These are phyloP conservation scores for Amaranthus palmeri DNA, from an alignment of 148 eudicot species.

Conservation along the genomic window DNA sequence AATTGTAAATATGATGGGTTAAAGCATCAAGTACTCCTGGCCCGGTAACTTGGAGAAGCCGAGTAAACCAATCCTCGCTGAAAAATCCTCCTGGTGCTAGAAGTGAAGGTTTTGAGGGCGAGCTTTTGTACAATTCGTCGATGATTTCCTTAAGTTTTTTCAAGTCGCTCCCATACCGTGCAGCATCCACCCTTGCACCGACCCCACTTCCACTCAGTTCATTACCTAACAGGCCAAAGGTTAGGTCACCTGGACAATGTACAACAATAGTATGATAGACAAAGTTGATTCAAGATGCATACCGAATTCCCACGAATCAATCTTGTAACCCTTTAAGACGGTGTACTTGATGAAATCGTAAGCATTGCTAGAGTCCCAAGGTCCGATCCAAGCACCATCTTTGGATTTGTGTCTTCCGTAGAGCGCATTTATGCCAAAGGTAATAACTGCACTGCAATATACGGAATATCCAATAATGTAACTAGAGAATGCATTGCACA, in stretches of 20 bases:
- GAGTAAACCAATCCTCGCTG: conserved; percentile 60
- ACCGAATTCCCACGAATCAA: conserved; percentile 99
- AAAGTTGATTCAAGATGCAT: conserved; percentile 13
- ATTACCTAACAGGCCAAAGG: conserved; percentile 50
- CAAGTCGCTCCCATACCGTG: conserved; percentile 67
- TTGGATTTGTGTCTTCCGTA: conserved; percentile 49
- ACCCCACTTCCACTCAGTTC: conserved; percentile 84
- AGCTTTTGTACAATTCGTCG: conserved; percentile 40
- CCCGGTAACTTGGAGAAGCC: conserved; percentile 67
- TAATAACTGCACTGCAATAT: conserved; percentile 53
- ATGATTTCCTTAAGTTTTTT: conserved; percentile 50
- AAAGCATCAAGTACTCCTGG: conserved; percentile 49
- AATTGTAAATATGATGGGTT: conserved; percentile 82
- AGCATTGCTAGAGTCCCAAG: conserved; percentile 77
- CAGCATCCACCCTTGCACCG: conserved; percentile 66
- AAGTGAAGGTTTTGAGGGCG: conserved; percentile 45
- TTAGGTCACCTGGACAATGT: background rate
- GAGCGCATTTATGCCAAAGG: conserved; percentile 90
- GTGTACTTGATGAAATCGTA: conserved; percentile 72
- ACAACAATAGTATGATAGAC: background rate
- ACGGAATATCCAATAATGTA: conserved; percentile 11
- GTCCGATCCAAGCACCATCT: conserved; percentile 49
- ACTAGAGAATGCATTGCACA: background rate
- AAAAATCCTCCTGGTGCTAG: conserved; percentile 94
- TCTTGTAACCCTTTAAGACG: conserved; percentile 70